These are phyloP conservation scores for Aspergillus sparsus DNA, from an alignment of 495 filamentous ascomycete species.

Conservation along the genomic window DNA sequence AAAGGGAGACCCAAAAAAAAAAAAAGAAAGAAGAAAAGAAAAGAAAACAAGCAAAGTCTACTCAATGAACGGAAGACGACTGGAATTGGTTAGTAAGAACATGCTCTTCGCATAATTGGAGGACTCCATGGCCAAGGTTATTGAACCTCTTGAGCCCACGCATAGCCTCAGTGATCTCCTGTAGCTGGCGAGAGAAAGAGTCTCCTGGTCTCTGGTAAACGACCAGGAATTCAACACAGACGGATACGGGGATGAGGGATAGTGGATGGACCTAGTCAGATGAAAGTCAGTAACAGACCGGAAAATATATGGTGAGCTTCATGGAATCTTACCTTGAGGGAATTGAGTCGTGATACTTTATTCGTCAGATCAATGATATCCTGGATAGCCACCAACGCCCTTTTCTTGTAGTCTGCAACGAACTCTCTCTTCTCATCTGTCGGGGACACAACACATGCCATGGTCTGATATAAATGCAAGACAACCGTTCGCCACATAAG, in stretches of 20 bases:
- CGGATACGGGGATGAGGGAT: background rate
- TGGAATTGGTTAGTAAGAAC: background rate
- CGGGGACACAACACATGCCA: background rate
- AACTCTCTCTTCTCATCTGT: background rate
- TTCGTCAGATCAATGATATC: conserved; percentile 44
- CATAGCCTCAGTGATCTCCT: conserved; percentile 1
- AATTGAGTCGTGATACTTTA: conserved; percentile 44
- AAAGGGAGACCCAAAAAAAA: background rate
- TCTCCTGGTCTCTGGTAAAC: background rate
- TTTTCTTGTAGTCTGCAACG: background rate
- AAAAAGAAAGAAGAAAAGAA: background rate
- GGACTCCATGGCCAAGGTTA: background rate
- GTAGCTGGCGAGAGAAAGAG: background rate
- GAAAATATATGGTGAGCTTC: too few species aligned
- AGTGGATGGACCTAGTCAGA: conserved; percentile 4
- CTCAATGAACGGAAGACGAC: background rate
- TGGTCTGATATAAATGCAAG: conserved; percentile 34
- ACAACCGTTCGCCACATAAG: conserved; percentile 42
- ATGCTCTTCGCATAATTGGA: background rate
- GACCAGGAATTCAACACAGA: conserved; percentile 3
- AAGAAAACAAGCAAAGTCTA: background rate
- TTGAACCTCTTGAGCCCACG: background rate
- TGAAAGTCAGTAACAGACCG: too few species aligned
- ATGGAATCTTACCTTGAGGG: conserved; percentile 30
- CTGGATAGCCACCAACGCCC: conserved; percentile 31